These are phyloP conservation scores for Mortierella claussenii DNA, from an alignment of 192 early-diverging fungal species.

Conservation along the genomic window DNA sequence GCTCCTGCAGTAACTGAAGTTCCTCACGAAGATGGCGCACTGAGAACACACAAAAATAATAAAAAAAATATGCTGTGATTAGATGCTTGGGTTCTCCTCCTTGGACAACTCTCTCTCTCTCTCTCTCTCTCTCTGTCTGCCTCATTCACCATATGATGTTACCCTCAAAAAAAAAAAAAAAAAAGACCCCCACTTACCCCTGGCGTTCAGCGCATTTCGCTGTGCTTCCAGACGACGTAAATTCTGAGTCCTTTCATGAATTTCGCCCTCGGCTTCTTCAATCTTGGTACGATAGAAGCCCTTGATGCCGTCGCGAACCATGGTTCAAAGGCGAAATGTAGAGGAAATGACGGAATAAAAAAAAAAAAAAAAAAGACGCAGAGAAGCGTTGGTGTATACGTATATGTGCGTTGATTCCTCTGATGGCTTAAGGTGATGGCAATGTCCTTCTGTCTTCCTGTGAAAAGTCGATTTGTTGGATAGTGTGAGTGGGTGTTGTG, in stretches of 20 bases:
- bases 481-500: too few relatives aligned
- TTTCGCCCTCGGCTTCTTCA: constrained; percentile 89
- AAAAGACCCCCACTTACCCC: constrained; percentile 64
- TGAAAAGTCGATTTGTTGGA: too few relatives aligned
- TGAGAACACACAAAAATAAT: constrained; percentile 34
- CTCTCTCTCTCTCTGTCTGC: too few relatives aligned
- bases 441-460: neutral
- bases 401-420: neutral
- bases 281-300: constrained; percentile 82
- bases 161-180: neutral
- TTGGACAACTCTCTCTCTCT: too few relatives aligned
- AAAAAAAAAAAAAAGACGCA: neutral
- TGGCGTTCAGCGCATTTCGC: constrained; percentile 96
- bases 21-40: constrained; percentile 97
- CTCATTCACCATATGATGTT: too few relatives aligned
- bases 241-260: constrained; percentile 93
- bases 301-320: constrained; percentile 72
- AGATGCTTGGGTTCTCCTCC: too few relatives aligned
- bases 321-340: constrained; percentile 10
- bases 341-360: neutral
- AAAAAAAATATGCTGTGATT: too few relatives aligned
- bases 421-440: neutral
- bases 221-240: constrained; percentile 98
- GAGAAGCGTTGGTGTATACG: neutral
- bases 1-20: constrained; percentile 96